These are phyloP conservation scores for Pseudophaeomoniella oleicola DNA, from an alignment of 2,329 filamentous ascomycete genomes.

Conservation along the genomic window DNA sequence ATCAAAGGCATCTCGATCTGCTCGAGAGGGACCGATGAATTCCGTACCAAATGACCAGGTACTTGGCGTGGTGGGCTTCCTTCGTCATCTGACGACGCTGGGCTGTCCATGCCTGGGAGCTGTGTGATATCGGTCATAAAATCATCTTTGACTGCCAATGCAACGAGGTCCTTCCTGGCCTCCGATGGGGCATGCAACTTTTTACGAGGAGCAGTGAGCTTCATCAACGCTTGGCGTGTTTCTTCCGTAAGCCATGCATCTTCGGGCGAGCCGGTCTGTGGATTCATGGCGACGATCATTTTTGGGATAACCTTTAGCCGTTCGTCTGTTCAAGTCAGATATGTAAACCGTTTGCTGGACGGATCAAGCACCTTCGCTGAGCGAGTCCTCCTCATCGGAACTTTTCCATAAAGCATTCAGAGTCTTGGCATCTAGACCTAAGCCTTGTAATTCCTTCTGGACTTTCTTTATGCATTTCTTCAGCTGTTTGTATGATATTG, in stretches of 20 bases:
- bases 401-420: slow-evolving; percentile 48
- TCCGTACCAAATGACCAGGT: slow-evolving; percentile 1
- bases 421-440: slow-evolving; percentile 60
- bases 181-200: background rate
- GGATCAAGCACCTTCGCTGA: background rate
- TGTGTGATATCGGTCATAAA: background rate
- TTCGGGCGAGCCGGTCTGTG: slow-evolving; percentile 50
- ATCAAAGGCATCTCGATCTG: slow-evolving; percentile 60
- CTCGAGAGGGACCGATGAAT: slow-evolving; percentile 15
- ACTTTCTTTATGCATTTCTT: slow-evolving; percentile 84
- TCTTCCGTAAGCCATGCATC: slow-evolving; percentile 53
- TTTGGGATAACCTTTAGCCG: slow-evolving; percentile 44
- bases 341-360: slow-evolving; percentile 6
- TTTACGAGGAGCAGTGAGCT: background rate
- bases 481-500: slow-evolving; percentile 69
- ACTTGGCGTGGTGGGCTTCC: slow-evolving; percentile 1
- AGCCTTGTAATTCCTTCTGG: slow-evolving; percentile 50
- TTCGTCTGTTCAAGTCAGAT: slow-evolving; percentile 19
- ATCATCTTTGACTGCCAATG: background rate
- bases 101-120: background rate
- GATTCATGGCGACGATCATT: slow-evolving; percentile 54
- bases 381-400: slow-evolving; percentile 1
- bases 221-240: slow-evolving; percentile 33
- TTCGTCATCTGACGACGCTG: background rate
- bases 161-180: background rate